These are phyloP conservation scores for Ganoderma multipileum DNA, from an alignment of 1,284 basidiomycete species.

Conservation along the genomic window DNA sequence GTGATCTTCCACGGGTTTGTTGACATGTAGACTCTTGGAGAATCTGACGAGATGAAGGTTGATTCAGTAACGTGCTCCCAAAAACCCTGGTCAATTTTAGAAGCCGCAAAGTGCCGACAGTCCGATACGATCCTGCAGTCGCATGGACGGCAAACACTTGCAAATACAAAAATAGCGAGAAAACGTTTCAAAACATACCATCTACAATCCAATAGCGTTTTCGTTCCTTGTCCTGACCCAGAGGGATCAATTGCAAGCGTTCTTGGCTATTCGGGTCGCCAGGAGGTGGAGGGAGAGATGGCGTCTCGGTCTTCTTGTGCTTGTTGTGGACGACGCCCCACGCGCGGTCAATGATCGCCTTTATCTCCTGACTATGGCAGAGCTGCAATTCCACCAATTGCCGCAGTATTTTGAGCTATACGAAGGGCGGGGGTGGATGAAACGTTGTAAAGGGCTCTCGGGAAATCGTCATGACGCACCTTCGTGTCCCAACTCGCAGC, in stretches of 20 bases:
- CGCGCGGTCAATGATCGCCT: constrained; percentile 76
- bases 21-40: constrained; percentile 78
- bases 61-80: constrained; percentile 31
- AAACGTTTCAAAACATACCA: constrained; percentile 64
- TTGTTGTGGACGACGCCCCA: constrained; percentile 84
- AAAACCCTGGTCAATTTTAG: constrained; percentile 23
- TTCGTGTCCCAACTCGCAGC: constrained; percentile 79
- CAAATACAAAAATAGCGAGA: constrained; percentile 60
- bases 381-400: constrained; percentile 83
- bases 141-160: constrained; percentile 65
- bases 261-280: constrained; percentile 67
- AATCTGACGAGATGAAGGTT: constrained; percentile 59
- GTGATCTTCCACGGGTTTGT: constrained; percentile 88
- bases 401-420: constrained; percentile 77
- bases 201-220: constrained; percentile 84
- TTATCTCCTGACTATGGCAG: constrained; percentile 68
- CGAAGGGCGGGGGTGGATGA: constrained; percentile 10
- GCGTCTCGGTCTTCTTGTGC: constrained; percentile 76
- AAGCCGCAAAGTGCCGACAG: constrained; percentile 30
- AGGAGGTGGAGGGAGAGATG: constrained; percentile 57
- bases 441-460: constrained; percentile 18
- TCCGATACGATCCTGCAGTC: constrained; percentile 35
- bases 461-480: constrained; percentile 52
- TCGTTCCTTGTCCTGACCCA: constrained; percentile 75
- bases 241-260: constrained; percentile 64